Percentiles rank a stretch among this genome's conserved stretches.
These are phyloP conservation scores for Cyclospora cayetanensis DNA, from an alignment of 169 alveolate genomes.

Conservation along the genomic window DNA sequence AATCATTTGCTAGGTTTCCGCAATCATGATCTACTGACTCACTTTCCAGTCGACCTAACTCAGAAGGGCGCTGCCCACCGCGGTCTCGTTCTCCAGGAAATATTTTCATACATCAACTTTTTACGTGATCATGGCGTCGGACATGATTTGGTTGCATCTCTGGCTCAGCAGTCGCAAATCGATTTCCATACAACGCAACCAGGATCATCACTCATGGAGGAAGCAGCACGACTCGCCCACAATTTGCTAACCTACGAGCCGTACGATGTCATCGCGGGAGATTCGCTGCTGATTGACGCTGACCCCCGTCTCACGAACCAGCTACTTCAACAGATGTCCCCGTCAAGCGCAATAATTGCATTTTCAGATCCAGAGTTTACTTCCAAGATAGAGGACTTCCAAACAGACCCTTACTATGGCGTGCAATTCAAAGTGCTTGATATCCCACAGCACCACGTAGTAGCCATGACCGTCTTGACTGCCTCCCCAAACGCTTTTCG, in stretches of 20 bases:
- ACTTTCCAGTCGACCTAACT: constrained; percentile 65
- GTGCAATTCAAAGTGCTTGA: constrained; percentile 66
- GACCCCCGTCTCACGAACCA: constrained; percentile 65
- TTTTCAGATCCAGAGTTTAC: constrained; percentile 71
- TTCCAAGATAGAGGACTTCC: constrained; percentile 13
- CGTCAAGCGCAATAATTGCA: constrained; percentile 67
- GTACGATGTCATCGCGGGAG: constrained; percentile 72
- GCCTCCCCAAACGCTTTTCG: constrained; percentile 59
- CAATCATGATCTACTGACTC: background rate
- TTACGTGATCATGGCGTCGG: constrained; percentile 66
- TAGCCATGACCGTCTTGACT: constrained; percentile 49
- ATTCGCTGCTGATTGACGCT: constrained; percentile 65
- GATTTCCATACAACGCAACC: constrained; percentile 73
- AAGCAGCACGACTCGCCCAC: constrained; percentile 73
- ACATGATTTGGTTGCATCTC: constrained; percentile 33
- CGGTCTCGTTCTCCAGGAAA: constrained; percentile 68
- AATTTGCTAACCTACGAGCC: constrained; percentile 72
- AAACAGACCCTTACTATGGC: constrained; percentile 72
- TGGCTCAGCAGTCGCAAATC: constrained; percentile 66
- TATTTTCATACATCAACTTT: constrained; percentile 63
- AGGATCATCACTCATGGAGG: constrained; percentile 59
- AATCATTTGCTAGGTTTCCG: background rate
- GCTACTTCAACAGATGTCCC: constrained; percentile 62
- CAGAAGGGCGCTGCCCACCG: constrained; percentile 63
- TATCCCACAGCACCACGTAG: constrained; percentile 56